Base-by-base conservation (phyloP, 805 yeast genomes). In the Zygosaccharomyces lentus region DNA sequence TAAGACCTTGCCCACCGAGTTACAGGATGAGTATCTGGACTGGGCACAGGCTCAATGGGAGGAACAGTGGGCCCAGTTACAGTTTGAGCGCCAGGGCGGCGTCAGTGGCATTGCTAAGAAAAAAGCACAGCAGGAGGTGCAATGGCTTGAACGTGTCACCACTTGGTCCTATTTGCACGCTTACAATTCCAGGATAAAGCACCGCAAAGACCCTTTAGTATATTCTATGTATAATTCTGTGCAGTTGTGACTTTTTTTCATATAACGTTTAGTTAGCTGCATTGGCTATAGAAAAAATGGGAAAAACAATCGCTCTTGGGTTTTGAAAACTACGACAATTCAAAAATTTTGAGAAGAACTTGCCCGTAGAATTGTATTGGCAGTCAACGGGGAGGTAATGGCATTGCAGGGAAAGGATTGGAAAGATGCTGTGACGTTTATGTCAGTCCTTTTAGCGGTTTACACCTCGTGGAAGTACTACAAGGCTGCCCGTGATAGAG, bases 101-200 rank as follows among this genome's bases (percentile, higher is more conserved):
- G 19, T 46, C 16, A 30, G 37, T 23, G 53, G 52, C 23, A 23
- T 39, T 6, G 54, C 54, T 5, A 40, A 32, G 21, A 46, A 40
- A 41, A 41, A 38, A 26, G 47, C 47, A 19, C 37, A 43, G 31
- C 41, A 38, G 15, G 44, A 36, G 19, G 43, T 46, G 2, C 37
- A 41, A 31, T 40, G 43, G 37, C 34, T 41, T 19, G 43, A 51
- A 30, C 47, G 54, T 15, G 45, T 46, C 4, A 51, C 54, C 2
- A 48, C 48, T 13, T 51, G 54, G 54, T 51, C 54, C 10, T 51
- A 46, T 37, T 34, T 51, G 15, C 49, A 51, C 27, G 54, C 54
- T 8, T 49, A 51, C 23, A 43, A 37, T 19, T 52, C 54, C 9
- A 34, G 30, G 13, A 35, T 34, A 2, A 49, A 46, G 6, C 27